These are phyloP conservation scores for Irpex sp. DNA, from an alignment of 1,284 basidiomycete species.

Conservation along the genomic window DNA sequence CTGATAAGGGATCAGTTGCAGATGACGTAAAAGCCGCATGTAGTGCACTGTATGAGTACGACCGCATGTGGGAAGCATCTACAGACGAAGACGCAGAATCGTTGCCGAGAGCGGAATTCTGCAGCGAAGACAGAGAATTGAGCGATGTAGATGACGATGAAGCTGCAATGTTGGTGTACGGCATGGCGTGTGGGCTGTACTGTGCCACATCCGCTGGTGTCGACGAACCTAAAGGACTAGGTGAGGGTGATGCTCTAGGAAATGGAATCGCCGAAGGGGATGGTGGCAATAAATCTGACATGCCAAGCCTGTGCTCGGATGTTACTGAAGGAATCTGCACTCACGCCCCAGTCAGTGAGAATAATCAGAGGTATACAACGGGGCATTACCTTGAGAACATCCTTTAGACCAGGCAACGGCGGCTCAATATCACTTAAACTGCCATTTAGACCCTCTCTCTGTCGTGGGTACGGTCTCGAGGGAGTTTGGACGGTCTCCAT, in stretches of 20 bases:
- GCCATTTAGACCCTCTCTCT: constrained; percentile 42
- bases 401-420: constrained; percentile 58
- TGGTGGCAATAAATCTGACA: constrained; percentile 72
- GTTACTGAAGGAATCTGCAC: constrained; percentile 59
- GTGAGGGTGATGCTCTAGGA: constrained; percentile 31
- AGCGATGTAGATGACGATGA: constrained; percentile 27
- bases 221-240: constrained; percentile 38
- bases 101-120: constrained; percentile 17
- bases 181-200: constrained; percentile 13
- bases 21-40: constrained; percentile 13
- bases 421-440: constrained; percentile 39
- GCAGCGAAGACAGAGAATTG: constrained; percentile 26
- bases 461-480: constrained; percentile 39
- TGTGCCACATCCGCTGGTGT: constrained; percentile 8
- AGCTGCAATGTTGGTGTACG: constrained; percentile 23
- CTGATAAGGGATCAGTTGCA: constrained; percentile 21
- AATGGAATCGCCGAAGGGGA: constrained; percentile 51
- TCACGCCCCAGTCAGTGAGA: not conserved
- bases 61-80: constrained; percentile 20
- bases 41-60: constrained; percentile 21
- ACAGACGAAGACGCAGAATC: constrained; percentile 17
- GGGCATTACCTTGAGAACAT: constrained; percentile 61
- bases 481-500: constrained; percentile 43
- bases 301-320: constrained; percentile 66
- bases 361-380: not conserved